A percentile compares a stretch with the other conserved stretches of the same genome.
Evolutionary conservation across 2,329 filamentous ascomycete species (phyloP).

Genomic region (Ceratocystis cacaofunesta): DNA sequence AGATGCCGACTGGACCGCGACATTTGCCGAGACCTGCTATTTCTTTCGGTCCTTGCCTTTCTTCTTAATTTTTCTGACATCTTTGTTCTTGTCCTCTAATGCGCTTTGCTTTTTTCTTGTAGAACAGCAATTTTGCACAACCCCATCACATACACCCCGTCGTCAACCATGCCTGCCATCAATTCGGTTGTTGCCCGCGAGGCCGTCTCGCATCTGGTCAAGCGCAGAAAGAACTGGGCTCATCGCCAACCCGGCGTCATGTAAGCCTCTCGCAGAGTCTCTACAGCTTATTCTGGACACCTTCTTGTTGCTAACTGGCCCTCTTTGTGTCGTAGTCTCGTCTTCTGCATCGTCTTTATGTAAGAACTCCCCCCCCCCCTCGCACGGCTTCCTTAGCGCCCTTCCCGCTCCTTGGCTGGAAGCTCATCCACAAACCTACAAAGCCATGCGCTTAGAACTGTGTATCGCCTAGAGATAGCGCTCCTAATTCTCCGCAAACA

Average conservation of each 20-base stretch:
- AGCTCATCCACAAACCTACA: background rate
- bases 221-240: slow-evolving; percentile 29
- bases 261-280: slow-evolving; percentile 6
- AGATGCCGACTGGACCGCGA: background rate
- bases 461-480: too few relatives aligned
- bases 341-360: slow-evolving; percentile 31
- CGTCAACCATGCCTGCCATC: slow-evolving; percentile 29
- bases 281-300: background rate
- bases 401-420: background rate
- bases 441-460: too few relatives aligned
- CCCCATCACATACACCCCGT: slow-evolving; percentile 16
- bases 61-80: background rate
- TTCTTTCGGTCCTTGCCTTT: background rate
- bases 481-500: background rate
- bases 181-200: slow-evolving; percentile 27
- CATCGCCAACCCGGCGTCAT: slow-evolving; percentile 28
- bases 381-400: background rate
- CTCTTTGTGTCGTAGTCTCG: slow-evolving; percentile 20
- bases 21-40: background rate
- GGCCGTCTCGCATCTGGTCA: slow-evolving; percentile 26
- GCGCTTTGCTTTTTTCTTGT: background rate
- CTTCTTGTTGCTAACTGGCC: background rate
- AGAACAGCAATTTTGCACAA: slow-evolving; percentile 8
- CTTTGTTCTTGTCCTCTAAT: background rate
- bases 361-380: slow-evolving; percentile 7